Percentiles rank a stretch among this genome's conserved stretches.
These are phyloP conservation scores for Phaffia tasmanica DNA, from an alignment of 768 basidiomycete genomes.

Conservation along the genomic window DNA sequence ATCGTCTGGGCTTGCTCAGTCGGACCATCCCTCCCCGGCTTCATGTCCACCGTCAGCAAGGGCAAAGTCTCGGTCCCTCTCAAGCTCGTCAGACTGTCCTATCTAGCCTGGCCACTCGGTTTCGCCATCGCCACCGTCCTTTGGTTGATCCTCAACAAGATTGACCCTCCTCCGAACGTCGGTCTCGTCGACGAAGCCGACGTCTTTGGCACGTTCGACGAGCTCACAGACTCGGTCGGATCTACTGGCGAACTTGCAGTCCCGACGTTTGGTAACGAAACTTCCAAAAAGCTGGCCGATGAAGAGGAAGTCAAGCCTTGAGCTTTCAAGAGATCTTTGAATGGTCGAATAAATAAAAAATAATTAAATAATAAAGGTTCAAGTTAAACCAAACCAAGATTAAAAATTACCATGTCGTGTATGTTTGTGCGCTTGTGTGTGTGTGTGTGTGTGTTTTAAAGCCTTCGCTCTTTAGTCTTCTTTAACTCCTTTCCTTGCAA, in stretches of 20 bases:
- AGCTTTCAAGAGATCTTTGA: too few relatives aligned
- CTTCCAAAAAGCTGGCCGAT: too few relatives aligned
- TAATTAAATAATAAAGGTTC: too few relatives aligned
- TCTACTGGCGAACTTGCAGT: not conserved
- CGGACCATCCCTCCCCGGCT: constrained; percentile 21
- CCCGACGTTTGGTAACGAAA: too few relatives aligned
- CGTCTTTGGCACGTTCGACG: constrained; percentile 31
- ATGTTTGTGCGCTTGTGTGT: too few relatives aligned
- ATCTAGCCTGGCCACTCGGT: constrained; percentile 25
- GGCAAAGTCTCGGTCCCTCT: constrained; percentile 6
- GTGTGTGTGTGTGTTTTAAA: too few relatives aligned
- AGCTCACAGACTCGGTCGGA: not conserved
- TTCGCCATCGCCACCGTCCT: constrained; percentile 28
- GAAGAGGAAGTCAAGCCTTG: too few relatives aligned
- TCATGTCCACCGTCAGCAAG: not conserved
- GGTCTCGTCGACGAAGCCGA: constrained; percentile 31
- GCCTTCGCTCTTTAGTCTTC: too few relatives aligned
- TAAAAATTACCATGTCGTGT: too few relatives aligned
- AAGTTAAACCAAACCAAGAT: too few relatives aligned
- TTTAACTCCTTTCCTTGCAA: too few relatives aligned
- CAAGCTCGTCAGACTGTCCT: not conserved
- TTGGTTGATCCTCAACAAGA: constrained; percentile 27
- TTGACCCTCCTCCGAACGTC: constrained; percentile 27
- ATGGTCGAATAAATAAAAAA: too few relatives aligned
- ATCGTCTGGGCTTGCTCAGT: constrained; percentile 18